Percentiles rank a stretch among this genome's conserved stretches.
Conservation (phyloP, 306 rosid species). For the Bauhinia variegata region DNA sequence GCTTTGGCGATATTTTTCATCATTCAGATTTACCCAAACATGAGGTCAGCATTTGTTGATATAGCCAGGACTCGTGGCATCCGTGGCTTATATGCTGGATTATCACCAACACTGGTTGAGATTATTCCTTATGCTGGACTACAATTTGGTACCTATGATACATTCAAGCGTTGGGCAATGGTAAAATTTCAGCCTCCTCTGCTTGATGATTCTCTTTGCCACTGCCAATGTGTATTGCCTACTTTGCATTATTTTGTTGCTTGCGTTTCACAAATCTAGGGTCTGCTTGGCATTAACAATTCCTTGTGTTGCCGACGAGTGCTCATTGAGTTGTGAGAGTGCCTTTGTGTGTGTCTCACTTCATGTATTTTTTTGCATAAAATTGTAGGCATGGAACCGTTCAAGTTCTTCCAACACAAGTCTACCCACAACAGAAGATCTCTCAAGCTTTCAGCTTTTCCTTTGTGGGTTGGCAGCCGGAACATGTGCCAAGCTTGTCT, state of each 20-base stretch:
- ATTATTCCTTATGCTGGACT: constrained; percentile 95
- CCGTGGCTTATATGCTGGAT: constrained; percentile 85
- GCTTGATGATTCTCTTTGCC: background rate
- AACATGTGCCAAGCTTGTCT: constrained; percentile 91
- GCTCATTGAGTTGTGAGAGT: no score
- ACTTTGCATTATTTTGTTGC: no score
- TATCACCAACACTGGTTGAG: constrained; percentile 93
- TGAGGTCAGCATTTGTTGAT: constrained; percentile 85
- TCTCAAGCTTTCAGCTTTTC: constrained; percentile 84
- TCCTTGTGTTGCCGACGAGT: no score
- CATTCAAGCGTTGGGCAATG: constrained; percentile 91
- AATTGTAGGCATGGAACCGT: constrained; percentile 70
- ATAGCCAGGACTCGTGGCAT: constrained; percentile 66
- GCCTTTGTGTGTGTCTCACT: no score
- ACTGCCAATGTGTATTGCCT: no score
- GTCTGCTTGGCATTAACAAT: no score
- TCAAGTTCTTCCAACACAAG: constrained; percentile 39
- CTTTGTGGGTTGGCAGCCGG: constrained; percentile 92
- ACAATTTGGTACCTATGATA: constrained; percentile 91
- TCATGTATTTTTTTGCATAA: constrained; percentile 10
- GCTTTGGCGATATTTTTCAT: constrained; percentile 24
- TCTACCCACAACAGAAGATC: constrained; percentile 35
- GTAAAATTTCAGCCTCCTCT: constrained; percentile 47
- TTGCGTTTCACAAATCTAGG: no score
- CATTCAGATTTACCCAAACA: constrained; percentile 80